Percentiles rank a stretch among this genome's conserved stretches.
Conservation (phyloP, 176 grass and related monocot genomes). For the Lolium multiflorum region DNA sequence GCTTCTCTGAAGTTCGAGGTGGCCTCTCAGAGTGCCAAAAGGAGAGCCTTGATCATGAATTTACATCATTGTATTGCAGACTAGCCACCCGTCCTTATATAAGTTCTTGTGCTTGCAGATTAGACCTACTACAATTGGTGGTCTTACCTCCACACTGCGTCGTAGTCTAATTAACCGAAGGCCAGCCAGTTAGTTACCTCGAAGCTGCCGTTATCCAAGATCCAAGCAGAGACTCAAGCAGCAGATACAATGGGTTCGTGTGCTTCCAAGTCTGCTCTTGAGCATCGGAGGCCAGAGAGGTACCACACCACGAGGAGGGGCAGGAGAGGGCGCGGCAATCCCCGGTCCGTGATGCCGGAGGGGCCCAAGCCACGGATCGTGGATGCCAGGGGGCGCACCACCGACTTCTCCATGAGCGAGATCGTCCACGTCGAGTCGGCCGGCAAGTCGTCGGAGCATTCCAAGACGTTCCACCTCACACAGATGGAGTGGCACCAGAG, state of each 20-base stretch:
- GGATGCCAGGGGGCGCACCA: constrained; percentile 42
- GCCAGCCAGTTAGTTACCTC: background rate
- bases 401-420: constrained; percentile 73
- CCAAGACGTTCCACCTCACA: constrained; percentile 74
- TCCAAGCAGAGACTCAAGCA: background rate
- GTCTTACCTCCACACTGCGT: background rate
- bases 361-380: constrained; percentile 45
- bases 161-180: background rate
- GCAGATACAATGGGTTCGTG: constrained; percentile 61
- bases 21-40: background rate
- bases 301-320: constrained; percentile 34
- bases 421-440: constrained; percentile 75
- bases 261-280: constrained; percentile 53
- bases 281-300: constrained; percentile 45
- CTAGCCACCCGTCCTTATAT: background rate
- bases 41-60: constrained; percentile 25
- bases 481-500: constrained; percentile 92
- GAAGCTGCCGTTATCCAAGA: background rate
- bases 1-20: constrained; percentile 47
- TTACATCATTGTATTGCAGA: constrained; percentile 38
- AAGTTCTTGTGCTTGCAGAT: constrained; percentile 37
- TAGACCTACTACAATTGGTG: constrained; percentile 18
- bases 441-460: constrained; percentile 58
- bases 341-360: constrained; percentile 48
- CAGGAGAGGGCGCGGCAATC: constrained; percentile 36